Evolutionary conservation across 2,329 filamentous ascomycete genomes (phyloP), one percentile per base, ranked within the genome.

Genomic region (Pestalotiopsis sp.): DNA sequence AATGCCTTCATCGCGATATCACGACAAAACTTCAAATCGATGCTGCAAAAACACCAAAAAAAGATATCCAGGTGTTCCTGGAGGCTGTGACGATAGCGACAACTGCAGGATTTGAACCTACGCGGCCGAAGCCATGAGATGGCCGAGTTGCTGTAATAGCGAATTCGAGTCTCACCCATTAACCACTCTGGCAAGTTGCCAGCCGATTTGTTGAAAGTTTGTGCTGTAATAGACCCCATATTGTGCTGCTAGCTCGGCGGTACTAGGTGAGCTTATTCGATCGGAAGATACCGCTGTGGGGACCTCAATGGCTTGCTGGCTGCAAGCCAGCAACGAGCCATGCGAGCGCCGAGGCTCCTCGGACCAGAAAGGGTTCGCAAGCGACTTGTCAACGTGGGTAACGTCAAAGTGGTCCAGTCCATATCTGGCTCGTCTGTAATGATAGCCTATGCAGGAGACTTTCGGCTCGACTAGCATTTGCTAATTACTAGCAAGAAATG

Each of bases 111-210:
- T 63, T 67, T 63, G 66, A 67, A 67, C 66, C 59, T 67, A 67
- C 65, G 65, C 65, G 65, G 65, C 66, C 66, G 66, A 67, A 67
- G 66, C 66, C 66, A 67, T 67, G 39, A 52, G 66, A 67, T 67
- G 52, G 45, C 64, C 52, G 45, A 66, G 56, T 59, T 45, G 36
- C 23, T 31, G 45, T 23, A 6, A 41, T 38, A 60, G 52, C 36
- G 4, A 45, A 56, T 67, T 67, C 66, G 66, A 67, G 66, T 67
- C 66, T 52, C 39, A 67, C 66, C 66, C 66, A 67, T 62, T 67
- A 67, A 67, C 66, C 66, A 67, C 66, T 67, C 59, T 67, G 66
- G 66, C 59, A 67, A 49, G 31, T 67, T 67, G 66, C 66, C 66
- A 64, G 39, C 61, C 39, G 36, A 63, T 62, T 67, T 56, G 38